Percentiles rank a stretch among this genome's conserved stretches.
These are phyloP conservation scores for Talaromyces marneffei DNA, from an alignment of 2,329 filamentous ascomycete genomes.

Conservation along the genomic window DNA sequence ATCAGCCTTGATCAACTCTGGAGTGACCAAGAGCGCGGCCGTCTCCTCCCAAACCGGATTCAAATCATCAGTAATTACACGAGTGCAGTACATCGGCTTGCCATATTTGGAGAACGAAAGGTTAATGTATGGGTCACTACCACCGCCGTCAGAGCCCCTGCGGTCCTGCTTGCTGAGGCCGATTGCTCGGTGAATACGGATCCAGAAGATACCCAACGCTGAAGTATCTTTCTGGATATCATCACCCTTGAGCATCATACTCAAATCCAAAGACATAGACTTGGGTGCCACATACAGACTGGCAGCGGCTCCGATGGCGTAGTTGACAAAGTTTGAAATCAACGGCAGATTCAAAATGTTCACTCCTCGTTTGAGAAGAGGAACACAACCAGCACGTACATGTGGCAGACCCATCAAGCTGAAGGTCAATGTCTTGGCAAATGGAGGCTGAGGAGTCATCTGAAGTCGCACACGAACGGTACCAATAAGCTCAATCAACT, in stretches of 20 bases:
- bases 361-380: slow-evolving; percentile 83
- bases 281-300: slow-evolving; percentile 93
- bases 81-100: slow-evolving; percentile 96
- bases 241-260: slow-evolving; percentile 85
- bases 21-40: slow-evolving; percentile 75
- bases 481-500: slow-evolving; percentile 83
- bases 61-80: slow-evolving; percentile 89
- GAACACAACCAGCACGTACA: slow-evolving; percentile 80
- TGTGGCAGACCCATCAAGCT: slow-evolving; percentile 92
- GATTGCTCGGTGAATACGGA: slow-evolving; percentile 81
- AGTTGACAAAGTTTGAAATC: slow-evolving; percentile 96
- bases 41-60: slow-evolving; percentile 92
- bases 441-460: slow-evolving; percentile 84
- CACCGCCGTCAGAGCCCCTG: slow-evolving; percentile 75
- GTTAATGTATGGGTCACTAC: slow-evolving; percentile 93
- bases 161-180: slow-evolving; percentile 88
- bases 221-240: slow-evolving; percentile 80
- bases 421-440: slow-evolving; percentile 84
- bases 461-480: slow-evolving; percentile 78
- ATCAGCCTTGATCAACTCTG: slow-evolving; percentile 85
- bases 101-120: slow-evolving; percentile 92
- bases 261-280: slow-evolving; percentile 84
- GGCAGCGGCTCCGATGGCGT: slow-evolving; percentile 79
- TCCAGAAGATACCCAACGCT: slow-evolving; percentile 83
- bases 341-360: slow-evolving; percentile 88